Evolutionary conservation across 805 yeast genomes (phyloP).

Genomic region (Saturnispora besseyi): DNA sequence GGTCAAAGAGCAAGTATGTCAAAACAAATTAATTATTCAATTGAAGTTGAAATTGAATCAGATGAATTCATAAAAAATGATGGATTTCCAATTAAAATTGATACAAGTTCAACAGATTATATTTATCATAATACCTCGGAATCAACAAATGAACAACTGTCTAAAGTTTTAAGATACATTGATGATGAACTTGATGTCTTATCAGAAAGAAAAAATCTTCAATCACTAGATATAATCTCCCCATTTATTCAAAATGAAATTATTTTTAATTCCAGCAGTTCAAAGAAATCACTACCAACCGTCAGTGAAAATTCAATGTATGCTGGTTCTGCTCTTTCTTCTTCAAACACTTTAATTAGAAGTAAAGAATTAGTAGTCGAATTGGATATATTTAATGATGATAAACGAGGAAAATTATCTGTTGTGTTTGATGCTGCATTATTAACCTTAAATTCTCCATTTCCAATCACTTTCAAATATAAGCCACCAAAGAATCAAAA

Average conservation of each 20-base stretch:
- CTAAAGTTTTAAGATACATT: conserved; percentile 9
- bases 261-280: conserved; percentile 6
- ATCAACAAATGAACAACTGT: conserved; percentile 2
- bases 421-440: conserved; percentile 4
- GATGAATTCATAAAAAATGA: conserved; percentile 12
- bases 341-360: neutral
- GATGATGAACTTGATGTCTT: conserved; percentile 7
- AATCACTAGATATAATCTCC: neutral
- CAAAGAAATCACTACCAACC: neutral
- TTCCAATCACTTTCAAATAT: conserved; percentile 2
- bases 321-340: neutral
- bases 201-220: conserved; percentile 8
- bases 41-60: conserved; percentile 35
- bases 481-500: neutral
- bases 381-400: neutral
- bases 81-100: neutral
- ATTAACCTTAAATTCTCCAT: conserved; percentile 2
- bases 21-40: conserved; percentile 38
- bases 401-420: neutral
- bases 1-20: conserved; percentile 31
- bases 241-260: conserved; percentile 9
- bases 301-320: neutral
- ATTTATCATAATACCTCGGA: neutral
- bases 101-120: neutral
- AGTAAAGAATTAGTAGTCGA: neutral